Evolutionary conservation across 1,139 yeast species (phyloP), one percentile per base, ranked within the genome.

Genomic region (Trichomonascaceae sp.): DNA sequence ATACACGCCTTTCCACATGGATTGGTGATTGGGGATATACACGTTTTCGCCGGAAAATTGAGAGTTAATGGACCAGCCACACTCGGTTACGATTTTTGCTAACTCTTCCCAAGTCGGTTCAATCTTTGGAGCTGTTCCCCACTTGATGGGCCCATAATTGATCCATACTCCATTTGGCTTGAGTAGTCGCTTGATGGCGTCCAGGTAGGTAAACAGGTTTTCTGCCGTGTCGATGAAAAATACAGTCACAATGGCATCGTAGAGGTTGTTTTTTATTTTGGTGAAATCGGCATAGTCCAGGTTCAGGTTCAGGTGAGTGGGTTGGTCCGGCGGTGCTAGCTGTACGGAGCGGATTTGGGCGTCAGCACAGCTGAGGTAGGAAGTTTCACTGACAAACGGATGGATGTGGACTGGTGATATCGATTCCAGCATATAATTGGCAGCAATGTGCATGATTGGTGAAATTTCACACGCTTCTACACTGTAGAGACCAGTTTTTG

Each of bases 51-150:
- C 52, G 5, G 39, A 34, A 36, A 47, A 53, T 29, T 56, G 56
- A 36, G 65, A 60, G 0, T 67, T 41, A 38, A 77, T 74, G 13
- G 50, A 52, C 92, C 93, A 84, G 1, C 87, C 87, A 62, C 22
- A 11, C 11, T 20, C 23, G 9, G 6, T 20, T 8, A 20, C 11
- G 6, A 20, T 11, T 11, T 8, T 8, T 11, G 11, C 11, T 11
- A 20, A 8, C 11, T 20, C 23, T 20, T 20, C 23, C 6, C 6
- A 11, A 8, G 74, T 76, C 17, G 81, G 59, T 52, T 82, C 93
- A 1, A 76, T 79, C 43, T 69, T 72, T 1, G 95, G 92, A 1
- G 87, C 85, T 3, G 84, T 74, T 0, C 95, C 95, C 92, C 94
- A 84, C 34, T 79, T 56, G 17, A 84, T 58, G 0, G 95, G 95